These are phyloP conservation scores for Viola pubescens DNA, from an alignment of 441 rosid genomes.

Conservation along the genomic window DNA sequence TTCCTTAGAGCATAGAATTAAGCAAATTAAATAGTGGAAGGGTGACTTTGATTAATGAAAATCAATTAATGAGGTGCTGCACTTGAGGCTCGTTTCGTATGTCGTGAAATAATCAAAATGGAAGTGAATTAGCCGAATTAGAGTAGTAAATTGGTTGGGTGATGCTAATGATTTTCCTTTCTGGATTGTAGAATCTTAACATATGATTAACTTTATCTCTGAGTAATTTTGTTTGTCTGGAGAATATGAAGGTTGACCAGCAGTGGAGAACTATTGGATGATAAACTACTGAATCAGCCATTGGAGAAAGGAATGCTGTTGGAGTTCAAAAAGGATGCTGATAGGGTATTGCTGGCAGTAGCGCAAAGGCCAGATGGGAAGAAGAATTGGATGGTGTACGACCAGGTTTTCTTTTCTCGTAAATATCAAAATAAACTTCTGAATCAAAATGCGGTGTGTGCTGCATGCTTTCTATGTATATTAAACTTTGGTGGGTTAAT, in stretches of 20 bases:
- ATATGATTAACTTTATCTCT: not conserved
- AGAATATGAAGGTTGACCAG: slow-evolving; percentile 42
- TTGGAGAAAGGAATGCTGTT: slow-evolving; percentile 63
- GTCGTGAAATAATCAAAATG: not conserved
- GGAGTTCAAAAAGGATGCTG: slow-evolving; percentile 86
- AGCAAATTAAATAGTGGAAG: too few species aligned
- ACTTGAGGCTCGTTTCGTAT: too few species aligned
- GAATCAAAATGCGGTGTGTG: too few species aligned
- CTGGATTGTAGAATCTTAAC: too few species aligned
- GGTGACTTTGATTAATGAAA: too few species aligned
- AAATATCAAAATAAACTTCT: slow-evolving; percentile 16
- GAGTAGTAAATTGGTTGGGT: too few species aligned
- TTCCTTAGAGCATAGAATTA: not conserved
- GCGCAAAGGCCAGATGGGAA: slow-evolving; percentile 86
- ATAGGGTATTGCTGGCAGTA: slow-evolving; percentile 67
- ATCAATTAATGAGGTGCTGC: too few species aligned
- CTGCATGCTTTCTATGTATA: slow-evolving; percentile 23
- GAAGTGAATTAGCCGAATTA: not conserved
- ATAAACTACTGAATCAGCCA: slow-evolving; percentile 53
- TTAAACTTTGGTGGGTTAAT: slow-evolving; percentile 32
- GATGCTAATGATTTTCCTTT: too few species aligned
- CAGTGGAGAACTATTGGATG: slow-evolving; percentile 58
- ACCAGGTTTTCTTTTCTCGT: slow-evolving; percentile 65
- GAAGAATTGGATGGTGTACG: slow-evolving; percentile 97
- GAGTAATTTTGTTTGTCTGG: not conserved